Evolutionary conservation across 805 yeast genomes (phyloP).

Genomic region (Saccharomycopsis guyanensis): DNA sequence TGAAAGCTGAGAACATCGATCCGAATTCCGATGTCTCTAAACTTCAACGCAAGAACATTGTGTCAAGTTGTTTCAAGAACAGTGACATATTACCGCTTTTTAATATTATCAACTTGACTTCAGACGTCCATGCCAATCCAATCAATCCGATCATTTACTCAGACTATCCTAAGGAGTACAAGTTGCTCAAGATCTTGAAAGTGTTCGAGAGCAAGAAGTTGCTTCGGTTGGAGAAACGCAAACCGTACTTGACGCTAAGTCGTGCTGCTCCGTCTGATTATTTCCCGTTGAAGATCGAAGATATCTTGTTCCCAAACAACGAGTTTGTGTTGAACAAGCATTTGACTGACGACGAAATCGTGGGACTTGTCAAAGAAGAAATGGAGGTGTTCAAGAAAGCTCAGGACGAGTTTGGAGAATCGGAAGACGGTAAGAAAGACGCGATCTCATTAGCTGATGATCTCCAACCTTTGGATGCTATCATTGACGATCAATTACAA

Average conservation of each 20-base stretch:
- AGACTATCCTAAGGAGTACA: constrained; percentile 23
- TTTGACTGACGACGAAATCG: constrained; percentile 31
- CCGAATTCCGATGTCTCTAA: neutral
- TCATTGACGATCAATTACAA: constrained; percentile 6
- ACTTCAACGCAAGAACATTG: constrained; percentile 7
- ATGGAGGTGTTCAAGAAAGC: neutral
- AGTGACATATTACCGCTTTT: constrained; percentile 7
- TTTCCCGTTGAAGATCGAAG: constrained; percentile 24
- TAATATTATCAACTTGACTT: neutral
- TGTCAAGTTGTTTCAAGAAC: constrained; percentile 17
- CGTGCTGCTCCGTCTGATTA: constrained; percentile 3
- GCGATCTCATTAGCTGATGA: neutral
- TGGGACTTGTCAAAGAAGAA: constrained; percentile 25
- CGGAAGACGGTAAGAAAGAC: neutral
- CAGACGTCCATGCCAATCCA: constrained; percentile 1
- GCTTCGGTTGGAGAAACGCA: constrained; percentile 15
- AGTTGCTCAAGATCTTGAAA: constrained; percentile 23
- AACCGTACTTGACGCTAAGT: constrained; percentile 12
- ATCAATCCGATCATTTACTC: constrained; percentile 13
- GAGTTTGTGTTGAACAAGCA: constrained; percentile 29
- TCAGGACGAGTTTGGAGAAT: constrained; percentile 1
- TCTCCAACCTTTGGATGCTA: neutral
- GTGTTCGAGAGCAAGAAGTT: constrained; percentile 22
- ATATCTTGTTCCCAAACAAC: constrained; percentile 31
- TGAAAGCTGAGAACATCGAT: constrained; percentile 7